Conservation (phyloP, 75 land plant genomes). For the Pinus tabuliformis region DNA sequence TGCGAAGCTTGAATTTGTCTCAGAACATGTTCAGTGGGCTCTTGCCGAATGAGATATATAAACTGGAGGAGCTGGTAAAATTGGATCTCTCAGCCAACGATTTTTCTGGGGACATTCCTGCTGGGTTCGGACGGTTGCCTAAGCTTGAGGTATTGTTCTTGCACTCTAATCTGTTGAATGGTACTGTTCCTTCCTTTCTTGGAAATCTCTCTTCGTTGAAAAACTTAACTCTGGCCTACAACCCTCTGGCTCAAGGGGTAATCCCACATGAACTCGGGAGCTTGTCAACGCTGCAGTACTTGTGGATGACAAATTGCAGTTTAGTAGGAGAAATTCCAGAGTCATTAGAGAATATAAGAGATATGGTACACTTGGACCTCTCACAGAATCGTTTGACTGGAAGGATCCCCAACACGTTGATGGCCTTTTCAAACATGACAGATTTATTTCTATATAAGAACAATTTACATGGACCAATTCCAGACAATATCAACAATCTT, state of each 20-base stretch:
- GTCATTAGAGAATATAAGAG: constrained; percentile 12
- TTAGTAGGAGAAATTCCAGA: constrained; percentile 61
- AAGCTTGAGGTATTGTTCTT: constrained; percentile 32
- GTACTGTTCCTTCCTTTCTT: constrained; percentile 53
- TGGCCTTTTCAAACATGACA: constrained; percentile 6
- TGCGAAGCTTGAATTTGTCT: constrained; percentile 35
- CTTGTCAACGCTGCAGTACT: constrained; percentile 31
- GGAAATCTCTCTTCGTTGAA: constrained; percentile 44
- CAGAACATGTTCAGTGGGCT: constrained; percentile 55
- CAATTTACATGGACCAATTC: constrained; percentile 23
- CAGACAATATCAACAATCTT: constrained; percentile 18
- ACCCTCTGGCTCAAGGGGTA: constrained; percentile 23
- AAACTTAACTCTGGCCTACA: constrained; percentile 36
- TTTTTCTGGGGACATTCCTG: constrained; percentile 54
- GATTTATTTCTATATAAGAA: constrained; percentile 9
- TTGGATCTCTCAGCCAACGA: constrained; percentile 30
- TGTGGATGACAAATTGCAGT: constrained; percentile 31
- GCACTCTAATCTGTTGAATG: constrained; percentile 33
- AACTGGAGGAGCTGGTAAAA: constrained; percentile 22
- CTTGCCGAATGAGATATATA: constrained; percentile 54
- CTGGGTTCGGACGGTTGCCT: constrained; percentile 30
- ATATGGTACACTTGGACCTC: constrained; percentile 8
- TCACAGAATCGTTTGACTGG: constrained; percentile 2
- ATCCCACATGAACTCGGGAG: constrained; percentile 47
- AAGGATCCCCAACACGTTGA: constrained; percentile 1